Base-by-base conservation (phyloP, 208 protist genomes). In the Endotrypanum monterogeii region DNA sequence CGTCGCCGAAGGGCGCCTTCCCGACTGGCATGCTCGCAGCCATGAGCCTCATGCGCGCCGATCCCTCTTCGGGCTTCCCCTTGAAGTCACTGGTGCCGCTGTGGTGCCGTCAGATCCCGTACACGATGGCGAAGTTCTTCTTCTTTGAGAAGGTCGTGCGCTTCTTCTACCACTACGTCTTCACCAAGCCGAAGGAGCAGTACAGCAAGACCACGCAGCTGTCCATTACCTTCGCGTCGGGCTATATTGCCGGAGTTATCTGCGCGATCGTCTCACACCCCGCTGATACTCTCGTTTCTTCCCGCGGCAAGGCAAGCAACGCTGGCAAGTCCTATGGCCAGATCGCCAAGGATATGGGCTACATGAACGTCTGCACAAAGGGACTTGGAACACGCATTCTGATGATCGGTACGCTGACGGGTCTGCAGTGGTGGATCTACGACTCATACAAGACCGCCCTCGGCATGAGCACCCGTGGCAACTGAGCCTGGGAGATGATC, bases 371-470 rank as follows among this genome's bases (percentile, higher is more conserved):
- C 16, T 97, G 86, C 90, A 91, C 80, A n/a, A 94, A 89, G 71
- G 97, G 98, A 63, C 85, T 99, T 16, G 93, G 91, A 50, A 85
- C 98, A 32, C 93, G 98, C 91, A 97, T 98, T 78, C 66, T 99
- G 71, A 99, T 99, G 98, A 98, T 99, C 78, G 98, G 97, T 82
- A 98, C 97, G 65, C 91, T 99, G 63, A 99, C 97, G 62, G 98
- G 94, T 82, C 82, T 98, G 52, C 98, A 99, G 90, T 99, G 94
- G 95, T 98, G 83, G 83, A 99, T 99, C 85, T 99, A 90, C 74
- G 86, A 90, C 76, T 79, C 80, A 57, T 90, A 90, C 83, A 90
- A 90, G 81, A 76, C 83, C 52, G 74, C 83, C 41, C 80, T 90
- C 61, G 86, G 86, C 73, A 87, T 90, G 83, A 83, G 85, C 57